A percentile compares a stretch with the other conserved stretches of the same genome.
These are phyloP conservation scores for Cladorrhinum sp. DNA, from an alignment of 2,329 filamentous ascomycete species.

Conservation along the genomic window DNA sequence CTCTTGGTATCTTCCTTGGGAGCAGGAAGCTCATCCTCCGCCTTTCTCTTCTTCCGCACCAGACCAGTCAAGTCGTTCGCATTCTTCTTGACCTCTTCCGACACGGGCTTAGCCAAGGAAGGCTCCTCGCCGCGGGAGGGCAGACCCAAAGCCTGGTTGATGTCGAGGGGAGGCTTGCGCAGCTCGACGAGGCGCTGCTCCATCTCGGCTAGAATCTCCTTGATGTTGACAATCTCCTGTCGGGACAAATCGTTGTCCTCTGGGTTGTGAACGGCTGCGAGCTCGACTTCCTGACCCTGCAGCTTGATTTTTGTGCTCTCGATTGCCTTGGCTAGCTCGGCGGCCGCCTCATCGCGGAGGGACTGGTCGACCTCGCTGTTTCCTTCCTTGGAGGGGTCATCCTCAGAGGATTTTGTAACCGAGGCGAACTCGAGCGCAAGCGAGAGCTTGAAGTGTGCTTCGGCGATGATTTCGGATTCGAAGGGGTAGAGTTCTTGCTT, in stretches of 20 bases:
- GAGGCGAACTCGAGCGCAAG: constrained; percentile 92
- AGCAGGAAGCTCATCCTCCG: constrained; percentile 30
- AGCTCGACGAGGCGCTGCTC: constrained; percentile 72
- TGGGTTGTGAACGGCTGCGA: constrained; percentile 59
- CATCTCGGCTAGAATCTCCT: constrained; percentile 76
- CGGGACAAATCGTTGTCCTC: constrained; percentile 65
- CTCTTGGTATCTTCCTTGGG: constrained; percentile 48
- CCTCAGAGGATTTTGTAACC: constrained; percentile 59
- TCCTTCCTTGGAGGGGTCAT: constrained; percentile 40
- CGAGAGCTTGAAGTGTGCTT: constrained; percentile 95
- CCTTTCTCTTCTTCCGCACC: constrained; percentile 63
- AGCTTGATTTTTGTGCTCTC: constrained; percentile 69
- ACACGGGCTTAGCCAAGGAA: constrained; percentile 59
- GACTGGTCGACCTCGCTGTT: constrained; percentile 59
- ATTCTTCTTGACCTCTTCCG: constrained; percentile 66
- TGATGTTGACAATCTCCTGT: constrained; percentile 66
- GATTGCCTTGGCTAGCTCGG: constrained; percentile 71
- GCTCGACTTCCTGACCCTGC: constrained; percentile 63
- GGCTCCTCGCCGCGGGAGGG: constrained; percentile 43
- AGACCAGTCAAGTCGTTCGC: constrained; percentile 73
- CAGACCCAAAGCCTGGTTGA: constrained; percentile 53
- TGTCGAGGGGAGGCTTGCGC: constrained; percentile 57
- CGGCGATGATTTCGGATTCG: constrained; percentile 82
- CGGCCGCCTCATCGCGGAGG: constrained; percentile 67
- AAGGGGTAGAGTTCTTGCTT: constrained; percentile 75